Evolutionary conservation across 2,329 filamentous ascomycete genomes (phyloP).

Genomic region (Aspergillus fumigatiaffinis): DNA sequence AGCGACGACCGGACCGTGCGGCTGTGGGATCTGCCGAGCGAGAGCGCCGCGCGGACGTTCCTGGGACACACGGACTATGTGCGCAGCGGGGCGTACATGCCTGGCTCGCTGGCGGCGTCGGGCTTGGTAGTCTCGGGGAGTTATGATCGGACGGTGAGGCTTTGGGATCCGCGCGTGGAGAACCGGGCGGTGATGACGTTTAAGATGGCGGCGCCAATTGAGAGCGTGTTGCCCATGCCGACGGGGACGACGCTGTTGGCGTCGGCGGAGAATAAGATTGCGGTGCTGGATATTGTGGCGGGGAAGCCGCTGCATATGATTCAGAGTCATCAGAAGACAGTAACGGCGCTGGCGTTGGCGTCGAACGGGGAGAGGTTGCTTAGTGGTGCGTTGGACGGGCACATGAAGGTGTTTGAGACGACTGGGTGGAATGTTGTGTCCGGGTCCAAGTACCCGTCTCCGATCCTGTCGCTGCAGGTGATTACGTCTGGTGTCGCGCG

Average conservation of each 20-base stretch:
- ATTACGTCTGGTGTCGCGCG: constrained; percentile 63
- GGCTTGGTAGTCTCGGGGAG: constrained; percentile 82
- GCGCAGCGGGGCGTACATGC: constrained; percentile 80
- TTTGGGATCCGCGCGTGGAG: constrained; percentile 85
- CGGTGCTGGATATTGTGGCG: constrained; percentile 87
- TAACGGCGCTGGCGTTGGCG: constrained; percentile 79
- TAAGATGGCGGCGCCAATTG: constrained; percentile 85
- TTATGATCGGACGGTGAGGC: constrained; percentile 87
- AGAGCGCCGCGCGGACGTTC: constrained; percentile 72
- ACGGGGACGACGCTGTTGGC: constrained; percentile 83
- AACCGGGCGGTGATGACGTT: constrained; percentile 78
- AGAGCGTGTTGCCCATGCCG: constrained; percentile 81
- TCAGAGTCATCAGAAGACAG: constrained; percentile 95
- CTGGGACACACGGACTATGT: constrained; percentile 91
- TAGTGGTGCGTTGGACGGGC: constrained; percentile 86
- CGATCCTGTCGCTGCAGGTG: constrained; percentile 78
- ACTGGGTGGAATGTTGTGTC: constrained; percentile 94
- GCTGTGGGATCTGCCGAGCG: constrained; percentile 86
- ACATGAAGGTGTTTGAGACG: constrained; percentile 96
- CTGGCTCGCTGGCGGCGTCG: constrained; percentile 55
- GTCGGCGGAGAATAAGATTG: constrained; percentile 79
- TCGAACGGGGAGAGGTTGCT: constrained; percentile 77
- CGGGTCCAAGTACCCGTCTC: constrained; percentile 87
- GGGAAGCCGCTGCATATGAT: constrained; percentile 83
- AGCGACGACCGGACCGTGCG: constrained; percentile 91